phyloP scores from a whole-genome alignment of 805 yeast species.

The Kluyveromyces nonfermentans region DNA sequence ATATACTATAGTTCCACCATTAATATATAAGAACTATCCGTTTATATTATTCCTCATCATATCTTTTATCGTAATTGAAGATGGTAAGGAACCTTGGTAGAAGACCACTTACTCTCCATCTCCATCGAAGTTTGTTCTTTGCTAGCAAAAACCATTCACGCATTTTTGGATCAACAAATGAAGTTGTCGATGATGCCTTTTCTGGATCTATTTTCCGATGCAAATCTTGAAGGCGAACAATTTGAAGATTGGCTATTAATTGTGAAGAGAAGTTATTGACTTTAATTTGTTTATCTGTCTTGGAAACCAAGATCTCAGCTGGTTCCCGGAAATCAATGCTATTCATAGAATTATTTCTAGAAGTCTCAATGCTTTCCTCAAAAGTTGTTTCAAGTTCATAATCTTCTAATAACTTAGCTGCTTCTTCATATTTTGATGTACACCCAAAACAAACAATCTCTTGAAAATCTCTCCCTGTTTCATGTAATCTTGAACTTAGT shows the following conservation, averaged over 20 bases:
- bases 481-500: conserved; percentile 28
- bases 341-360: conserved; percentile 4
- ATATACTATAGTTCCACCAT: not conserved
- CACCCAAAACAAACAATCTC: conserved; percentile 61
- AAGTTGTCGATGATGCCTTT: not conserved
- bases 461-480: conserved; percentile 24
- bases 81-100: conserved; percentile 29
- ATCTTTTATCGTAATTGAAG: not conserved
- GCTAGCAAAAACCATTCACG: conserved; percentile 31
- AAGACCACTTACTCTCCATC: conserved; percentile 42
- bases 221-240: conserved; percentile 17
- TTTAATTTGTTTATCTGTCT: conserved; percentile 4
- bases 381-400: conserved; percentile 31
- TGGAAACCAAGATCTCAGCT: conserved; percentile 5
- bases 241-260: conserved; percentile 25
- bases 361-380: conserved; percentile 2
- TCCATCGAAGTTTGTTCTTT: conserved; percentile 37
- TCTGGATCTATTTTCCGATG: not conserved
- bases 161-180: conserved; percentile 13
- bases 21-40: too few species aligned
- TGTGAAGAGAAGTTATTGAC: conserved; percentile 25
- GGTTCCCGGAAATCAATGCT: conserved; percentile 5
- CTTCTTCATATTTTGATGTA: conserved; percentile 45
- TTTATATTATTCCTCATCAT: not conserved
- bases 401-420: conserved; percentile 32